These are phyloP conservation scores for Penicillium sp. DNA, from an alignment of 2,329 filamentous ascomycete genomes.

Conservation along the genomic window DNA sequence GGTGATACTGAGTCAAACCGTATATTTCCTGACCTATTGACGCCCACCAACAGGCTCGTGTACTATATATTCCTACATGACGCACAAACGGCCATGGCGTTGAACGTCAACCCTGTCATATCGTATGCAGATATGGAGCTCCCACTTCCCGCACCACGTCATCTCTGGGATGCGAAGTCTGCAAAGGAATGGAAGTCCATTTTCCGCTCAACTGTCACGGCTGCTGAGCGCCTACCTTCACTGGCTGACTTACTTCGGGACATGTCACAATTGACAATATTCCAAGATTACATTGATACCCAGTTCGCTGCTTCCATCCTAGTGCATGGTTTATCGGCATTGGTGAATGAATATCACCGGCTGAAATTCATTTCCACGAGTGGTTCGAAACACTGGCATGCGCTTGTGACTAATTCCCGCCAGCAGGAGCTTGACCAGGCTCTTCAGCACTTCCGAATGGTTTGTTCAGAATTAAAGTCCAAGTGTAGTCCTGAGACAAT, in stretches of 20 bases:
- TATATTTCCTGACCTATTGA: conserved; percentile 21
- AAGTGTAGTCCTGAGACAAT: conserved; percentile 27
- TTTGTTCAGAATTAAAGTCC: conserved; percentile 20
- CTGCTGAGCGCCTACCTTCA: conserved; percentile 37
- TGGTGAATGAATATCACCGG: conserved; percentile 65
- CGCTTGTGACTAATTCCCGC: conserved; percentile 54
- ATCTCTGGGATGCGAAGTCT: conserved; percentile 66
- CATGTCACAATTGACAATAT: conserved; percentile 53
- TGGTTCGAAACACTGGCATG: conserved; percentile 43
- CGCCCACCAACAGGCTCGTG: conserved; percentile 47
- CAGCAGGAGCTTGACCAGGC: conserved; percentile 65
- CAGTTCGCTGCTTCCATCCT: conserved; percentile 61
- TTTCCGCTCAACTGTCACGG: conserved; percentile 48
- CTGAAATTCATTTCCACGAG: conserved; percentile 50
- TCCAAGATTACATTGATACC: conserved; percentile 56
- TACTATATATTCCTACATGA: conserved; percentile 68
- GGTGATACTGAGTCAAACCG: conserved; percentile 8
- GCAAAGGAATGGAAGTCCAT: conserved; percentile 65
- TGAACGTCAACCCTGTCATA: conserved; percentile 64
- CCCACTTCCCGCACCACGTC: conserved; percentile 62
- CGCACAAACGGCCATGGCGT: conserved; percentile 66
- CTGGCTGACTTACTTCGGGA: conserved; percentile 57
- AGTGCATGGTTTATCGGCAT: conserved; percentile 65
- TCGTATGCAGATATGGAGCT: conserved; percentile 70
- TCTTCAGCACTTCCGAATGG: conserved; percentile 54